phyloP scores from a whole-genome alignment of 805 yeast genomes.

The Hanseniaspora vineae region DNA sequence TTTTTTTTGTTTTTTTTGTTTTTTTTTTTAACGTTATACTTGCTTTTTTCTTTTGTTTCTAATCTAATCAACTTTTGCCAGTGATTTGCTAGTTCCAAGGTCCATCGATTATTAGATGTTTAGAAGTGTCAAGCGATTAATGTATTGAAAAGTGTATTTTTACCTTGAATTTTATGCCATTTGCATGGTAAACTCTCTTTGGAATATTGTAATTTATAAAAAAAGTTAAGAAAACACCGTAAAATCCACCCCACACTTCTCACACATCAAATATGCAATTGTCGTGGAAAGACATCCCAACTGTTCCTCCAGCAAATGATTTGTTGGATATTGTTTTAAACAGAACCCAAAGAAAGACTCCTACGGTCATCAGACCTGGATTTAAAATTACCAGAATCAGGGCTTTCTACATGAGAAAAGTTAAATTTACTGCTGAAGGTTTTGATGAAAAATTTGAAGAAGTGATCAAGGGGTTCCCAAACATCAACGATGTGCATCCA shows the following conservation, averaged over 20 bases:
- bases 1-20: too few species aligned
- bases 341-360: conserved; percentile 97
- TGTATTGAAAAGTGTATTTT: too few species aligned
- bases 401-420: conserved; percentile 97
- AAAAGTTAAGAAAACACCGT: background rate
- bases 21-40: too few species aligned
- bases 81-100: too few species aligned
- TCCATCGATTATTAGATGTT: too few species aligned
- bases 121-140: too few species aligned
- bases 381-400: conserved; percentile 93
- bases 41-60: too few species aligned
- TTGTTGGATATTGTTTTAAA: conserved; percentile 91
- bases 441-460: conserved; percentile 87
- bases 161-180: too few species aligned
- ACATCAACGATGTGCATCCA: conserved; percentile 94
- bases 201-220: too few species aligned
- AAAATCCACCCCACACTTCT: background rate
- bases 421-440: conserved; percentile 91
- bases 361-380: conserved; percentile 96
- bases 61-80: too few species aligned
- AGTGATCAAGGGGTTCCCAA: conserved; percentile 79
- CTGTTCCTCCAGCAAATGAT: conserved; percentile 86
- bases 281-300: conserved; percentile 96
- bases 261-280: conserved; percentile 58
- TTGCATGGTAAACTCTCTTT: too few species aligned